Percentiles rank a stretch among this genome's conserved stretches.
Conservation (phyloP, 2,329 filamentous ascomycete genomes). For the Aureobasidium vineae region DNA sequence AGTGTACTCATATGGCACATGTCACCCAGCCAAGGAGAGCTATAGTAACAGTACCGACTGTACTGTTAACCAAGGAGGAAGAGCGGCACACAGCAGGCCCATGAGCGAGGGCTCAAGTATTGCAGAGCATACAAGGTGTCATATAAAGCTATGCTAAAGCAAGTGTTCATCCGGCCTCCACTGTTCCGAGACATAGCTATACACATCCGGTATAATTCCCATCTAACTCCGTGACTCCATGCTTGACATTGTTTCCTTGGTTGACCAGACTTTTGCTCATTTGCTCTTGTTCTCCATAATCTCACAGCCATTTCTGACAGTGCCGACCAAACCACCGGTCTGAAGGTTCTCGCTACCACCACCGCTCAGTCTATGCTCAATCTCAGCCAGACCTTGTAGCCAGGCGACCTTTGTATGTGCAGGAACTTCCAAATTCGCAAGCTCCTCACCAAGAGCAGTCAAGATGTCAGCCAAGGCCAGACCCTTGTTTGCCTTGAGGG, state of each 20-base stretch:
- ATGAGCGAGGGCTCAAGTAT: neutral
- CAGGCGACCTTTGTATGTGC: conserved; percentile 85
- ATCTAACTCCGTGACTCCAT: conserved; percentile 18
- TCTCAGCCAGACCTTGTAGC: conserved; percentile 86
- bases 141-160: neutral
- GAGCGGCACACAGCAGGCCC: neutral
- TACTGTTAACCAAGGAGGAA: neutral
- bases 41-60: no score
- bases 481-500: conserved; percentile 80
- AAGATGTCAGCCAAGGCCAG: conserved; percentile 92
- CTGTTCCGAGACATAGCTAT: conserved; percentile 4
- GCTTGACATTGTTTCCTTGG: neutral
- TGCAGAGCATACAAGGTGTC: conserved; percentile 2
- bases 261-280: neutral
- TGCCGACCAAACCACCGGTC: conserved; percentile 88
- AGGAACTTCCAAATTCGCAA: conserved; percentile 78
- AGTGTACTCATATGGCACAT: neutral
- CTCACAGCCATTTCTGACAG: conserved; percentile 82
- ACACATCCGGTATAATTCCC: conserved; percentile 6
- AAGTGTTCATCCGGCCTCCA: neutral
- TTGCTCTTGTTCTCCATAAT: conserved; percentile 49
- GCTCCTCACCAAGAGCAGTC: conserved; percentile 77
- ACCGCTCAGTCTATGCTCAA: conserved; percentile 86
- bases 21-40: neutral
- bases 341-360: conserved; percentile 86